These are phyloP conservation scores for Calophaca sinica DNA, from an alignment of 306 rosid species.

Conservation along the genomic window DNA sequence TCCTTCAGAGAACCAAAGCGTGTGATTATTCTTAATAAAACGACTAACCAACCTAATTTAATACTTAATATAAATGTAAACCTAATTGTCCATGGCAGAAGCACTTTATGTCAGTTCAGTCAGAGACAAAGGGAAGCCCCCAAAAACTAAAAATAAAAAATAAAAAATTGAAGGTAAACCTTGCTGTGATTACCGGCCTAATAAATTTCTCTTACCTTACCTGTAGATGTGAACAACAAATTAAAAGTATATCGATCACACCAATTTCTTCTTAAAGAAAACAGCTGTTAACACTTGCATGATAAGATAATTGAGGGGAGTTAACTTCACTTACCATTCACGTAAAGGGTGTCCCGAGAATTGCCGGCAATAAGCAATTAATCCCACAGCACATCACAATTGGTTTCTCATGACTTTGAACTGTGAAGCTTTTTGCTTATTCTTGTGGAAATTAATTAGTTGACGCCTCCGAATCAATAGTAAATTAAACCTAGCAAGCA, in stretches of 20 bases:
- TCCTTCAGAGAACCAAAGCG: no score
- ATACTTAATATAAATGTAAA: background rate
- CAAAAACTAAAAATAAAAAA: no score
- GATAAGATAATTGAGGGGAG: conserved; percentile 49
- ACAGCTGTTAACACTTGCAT: conserved; percentile 58
- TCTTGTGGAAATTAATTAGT: conserved; percentile 37
- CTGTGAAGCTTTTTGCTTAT: conserved; percentile 45
- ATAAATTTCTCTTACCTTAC: no score
- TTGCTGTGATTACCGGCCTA: background rate
- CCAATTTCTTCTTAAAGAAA: background rate
- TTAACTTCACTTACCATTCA: conserved; percentile 74
- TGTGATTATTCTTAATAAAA: no score
- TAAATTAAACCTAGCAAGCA: background rate
- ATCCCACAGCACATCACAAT: conserved; percentile 44
- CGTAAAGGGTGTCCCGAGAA: conserved; percentile 63
- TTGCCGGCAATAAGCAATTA: conserved; percentile 63
- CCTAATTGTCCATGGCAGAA: background rate
- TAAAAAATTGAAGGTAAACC: background rate
- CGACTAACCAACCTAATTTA: no score
- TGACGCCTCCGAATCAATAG: conserved; percentile 43
- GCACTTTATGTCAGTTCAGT: background rate
- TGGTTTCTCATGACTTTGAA: conserved; percentile 40
- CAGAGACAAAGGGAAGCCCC: no score
- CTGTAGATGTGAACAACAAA: conserved; percentile 5
- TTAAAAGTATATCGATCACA: conserved; percentile 29